Evolutionary conservation across 371 early-diverging fungal species (phyloP).

Genomic region (Actinomortierella ambigua): DNA sequence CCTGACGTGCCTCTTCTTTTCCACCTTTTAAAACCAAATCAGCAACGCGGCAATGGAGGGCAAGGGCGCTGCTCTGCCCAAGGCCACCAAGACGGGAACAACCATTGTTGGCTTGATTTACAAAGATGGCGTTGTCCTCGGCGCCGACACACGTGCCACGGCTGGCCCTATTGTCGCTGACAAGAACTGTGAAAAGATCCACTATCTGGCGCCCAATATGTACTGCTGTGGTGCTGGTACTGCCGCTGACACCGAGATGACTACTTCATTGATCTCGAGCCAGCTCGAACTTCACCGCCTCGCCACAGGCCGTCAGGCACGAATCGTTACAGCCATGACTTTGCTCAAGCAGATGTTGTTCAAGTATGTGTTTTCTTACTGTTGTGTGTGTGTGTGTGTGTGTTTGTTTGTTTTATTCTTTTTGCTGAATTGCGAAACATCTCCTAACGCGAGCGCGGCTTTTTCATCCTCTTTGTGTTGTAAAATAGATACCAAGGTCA

Average conservation of each 20-base stretch:
- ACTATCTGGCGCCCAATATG: conserved; percentile 98
- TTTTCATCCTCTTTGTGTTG: conserved; percentile 8
- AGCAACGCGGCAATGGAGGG: conserved; percentile 79
- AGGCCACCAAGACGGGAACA: conserved; percentile 98
- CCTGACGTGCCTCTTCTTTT: background rate
- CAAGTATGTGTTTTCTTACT: conserved; percentile 56
- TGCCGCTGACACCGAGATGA: conserved; percentile 98
- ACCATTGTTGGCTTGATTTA: conserved; percentile 96
- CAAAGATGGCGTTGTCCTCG: conserved; percentile 98
- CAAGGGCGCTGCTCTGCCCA: conserved; percentile 84
- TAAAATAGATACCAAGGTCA: conserved; percentile 91
- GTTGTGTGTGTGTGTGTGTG: too few relatives aligned
- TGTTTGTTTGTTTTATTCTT: too few relatives aligned
- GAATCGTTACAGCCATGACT: conserved; percentile 95
- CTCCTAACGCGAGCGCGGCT: background rate
- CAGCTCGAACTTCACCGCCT: conserved; percentile 94
- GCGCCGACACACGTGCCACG: conserved; percentile 99
- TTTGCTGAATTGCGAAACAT: too few relatives aligned
- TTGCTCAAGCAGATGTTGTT: conserved; percentile 97
- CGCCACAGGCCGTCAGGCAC: conserved; percentile 86
- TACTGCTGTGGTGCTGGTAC: conserved; percentile 99
- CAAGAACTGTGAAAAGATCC: conserved; percentile 99
- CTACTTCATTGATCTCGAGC: conserved; percentile 92
- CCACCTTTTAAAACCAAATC: background rate
- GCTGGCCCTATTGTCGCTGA: conserved; percentile 98